Base-by-base conservation (phyloP, 371 early-diverging fungal genomes). In the Syncephalastrum sp. region DNA sequence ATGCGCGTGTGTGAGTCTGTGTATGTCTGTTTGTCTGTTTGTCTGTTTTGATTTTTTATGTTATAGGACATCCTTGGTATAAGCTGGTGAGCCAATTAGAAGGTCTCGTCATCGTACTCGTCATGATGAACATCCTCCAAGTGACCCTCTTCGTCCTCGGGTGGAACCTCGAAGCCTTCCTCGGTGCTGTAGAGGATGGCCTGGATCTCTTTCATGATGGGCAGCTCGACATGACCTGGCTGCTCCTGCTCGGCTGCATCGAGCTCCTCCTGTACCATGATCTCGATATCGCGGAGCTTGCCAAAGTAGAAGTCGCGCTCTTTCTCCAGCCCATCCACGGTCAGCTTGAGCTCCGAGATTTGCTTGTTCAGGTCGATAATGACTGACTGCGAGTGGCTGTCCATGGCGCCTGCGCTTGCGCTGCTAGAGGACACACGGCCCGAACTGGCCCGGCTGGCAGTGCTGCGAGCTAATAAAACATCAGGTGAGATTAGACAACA, bases 261-360 rank as follows among this genome's bases (percentile, higher is more conserved):
- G 19, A 89, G 50, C 15, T 82, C 78, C 53, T 87, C 82, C 72
- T 96, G 96, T 7, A 94, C 85, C 50, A 89, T 70, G 44, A 95
- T 83, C 65, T 97, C 98, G 63, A 97, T 91, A 59, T 93, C 94
- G 24, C 96, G 75, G 64, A 97, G 79, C 69, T 95, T 95, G 42
- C 77, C 69, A 65, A 93, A 97, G 65, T 97, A 97, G 68, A 95
- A 97, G 59, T 97, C 96, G 38, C 97, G 82, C 71, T 97, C 96
- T 75, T 90, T 92, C 68, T 94, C 94, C 23, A 93, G 81, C 41
- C 90, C 92, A 47, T 91, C 91, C 19, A 95, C 83, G 17, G 87
- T 81, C 29, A 82, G 73, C 70, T 91, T 89, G 42, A 91, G 73
- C 59, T 93, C 91, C 24, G 81, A 75, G 14, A 90, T 66, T 63